These are phyloP conservation scores for Haematococcus sp. DNA, from an alignment of 139 green algal species.

Conservation along the genomic window DNA sequence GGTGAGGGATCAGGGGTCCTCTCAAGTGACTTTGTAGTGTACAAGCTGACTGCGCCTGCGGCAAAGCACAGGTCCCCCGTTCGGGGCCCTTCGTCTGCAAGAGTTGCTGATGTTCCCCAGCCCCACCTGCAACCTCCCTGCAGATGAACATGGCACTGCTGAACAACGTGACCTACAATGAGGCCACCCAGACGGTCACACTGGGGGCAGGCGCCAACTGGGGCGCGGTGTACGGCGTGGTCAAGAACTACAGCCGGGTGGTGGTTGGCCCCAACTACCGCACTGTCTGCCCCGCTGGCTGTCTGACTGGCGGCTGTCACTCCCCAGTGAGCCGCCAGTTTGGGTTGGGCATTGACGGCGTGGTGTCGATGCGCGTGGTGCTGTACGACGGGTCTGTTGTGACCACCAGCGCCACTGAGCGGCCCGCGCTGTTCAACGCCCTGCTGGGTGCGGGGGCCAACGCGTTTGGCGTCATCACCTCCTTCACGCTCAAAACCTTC, in stretches of 20 bases:
- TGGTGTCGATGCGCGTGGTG: neutral
- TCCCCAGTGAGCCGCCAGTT: neutral
- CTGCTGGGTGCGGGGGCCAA: conserved; percentile 10
- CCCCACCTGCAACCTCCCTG: too few relatives aligned
- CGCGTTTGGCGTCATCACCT: conserved; percentile 4
- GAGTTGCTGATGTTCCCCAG: too few relatives aligned
- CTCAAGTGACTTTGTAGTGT: too few relatives aligned
- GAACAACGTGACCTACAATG: neutral
- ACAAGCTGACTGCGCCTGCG: too few relatives aligned
- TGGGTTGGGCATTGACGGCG: conserved; percentile 14
- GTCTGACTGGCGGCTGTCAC: conserved; percentile 17
- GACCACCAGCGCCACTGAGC: neutral
- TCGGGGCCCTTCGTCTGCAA: too few relatives aligned
- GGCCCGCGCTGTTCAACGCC: conserved; percentile 11
- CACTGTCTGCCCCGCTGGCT: conserved; percentile 14
- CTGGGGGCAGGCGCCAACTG: conserved; percentile 1
- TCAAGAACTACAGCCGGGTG: neutral
- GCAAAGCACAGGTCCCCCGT: too few relatives aligned
- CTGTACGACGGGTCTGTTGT: conserved; percentile 14
- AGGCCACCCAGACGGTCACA: neutral
- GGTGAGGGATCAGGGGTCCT: too few relatives aligned
- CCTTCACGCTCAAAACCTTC: conserved; percentile 1
- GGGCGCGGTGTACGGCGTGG: neutral
- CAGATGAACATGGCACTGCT: too few relatives aligned
- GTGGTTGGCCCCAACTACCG: conserved; percentile 5